Evolutionary conservation across 805 yeast species (phyloP).

Genomic region (Wickerhamomyces silvicola): DNA sequence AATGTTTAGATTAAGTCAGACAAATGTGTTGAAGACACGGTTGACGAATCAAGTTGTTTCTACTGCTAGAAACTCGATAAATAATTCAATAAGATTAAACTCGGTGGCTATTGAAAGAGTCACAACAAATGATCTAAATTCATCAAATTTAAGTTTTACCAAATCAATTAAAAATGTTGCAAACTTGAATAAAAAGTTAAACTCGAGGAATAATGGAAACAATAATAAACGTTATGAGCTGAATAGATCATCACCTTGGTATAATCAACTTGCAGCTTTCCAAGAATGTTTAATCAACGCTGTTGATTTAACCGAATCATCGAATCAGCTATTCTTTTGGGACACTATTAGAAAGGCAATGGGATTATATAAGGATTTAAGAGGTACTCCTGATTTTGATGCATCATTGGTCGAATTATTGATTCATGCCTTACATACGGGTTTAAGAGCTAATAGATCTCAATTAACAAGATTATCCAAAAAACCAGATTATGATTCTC

Average conservation of each 20-base stretch:
- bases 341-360: conserved; percentile 44
- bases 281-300: conserved; percentile 41
- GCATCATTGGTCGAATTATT: conserved; percentile 41
- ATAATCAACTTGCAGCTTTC: conserved; percentile 42
- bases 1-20: conserved; percentile 26
- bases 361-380: conserved; percentile 41
- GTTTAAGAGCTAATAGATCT: conserved; percentile 47
- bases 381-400: conserved; percentile 41
- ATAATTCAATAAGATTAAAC: conserved; percentile 32
- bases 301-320: conserved; percentile 27
- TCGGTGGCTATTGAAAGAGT: conserved; percentile 28
- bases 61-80: conserved; percentile 31
- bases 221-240: conserved; percentile 19
- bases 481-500: conserved; percentile 55
- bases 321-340: conserved; percentile 44
- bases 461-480: conserved; percentile 49
- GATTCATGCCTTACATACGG: conserved; percentile 47
- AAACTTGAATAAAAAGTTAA: conserved; percentile 13
- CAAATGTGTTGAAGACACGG: conserved; percentile 30
- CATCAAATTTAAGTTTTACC: conserved; percentile 16
- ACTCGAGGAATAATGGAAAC: conserved; percentile 9
- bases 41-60: conserved; percentile 33
- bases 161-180: conserved; percentile 27
- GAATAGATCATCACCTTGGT: conserved; percentile 36
- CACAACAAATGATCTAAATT: conserved; percentile 12